Base-by-base conservation (phyloP, 1,139 yeast genomes). In the Ogataea hybrid region DNA sequence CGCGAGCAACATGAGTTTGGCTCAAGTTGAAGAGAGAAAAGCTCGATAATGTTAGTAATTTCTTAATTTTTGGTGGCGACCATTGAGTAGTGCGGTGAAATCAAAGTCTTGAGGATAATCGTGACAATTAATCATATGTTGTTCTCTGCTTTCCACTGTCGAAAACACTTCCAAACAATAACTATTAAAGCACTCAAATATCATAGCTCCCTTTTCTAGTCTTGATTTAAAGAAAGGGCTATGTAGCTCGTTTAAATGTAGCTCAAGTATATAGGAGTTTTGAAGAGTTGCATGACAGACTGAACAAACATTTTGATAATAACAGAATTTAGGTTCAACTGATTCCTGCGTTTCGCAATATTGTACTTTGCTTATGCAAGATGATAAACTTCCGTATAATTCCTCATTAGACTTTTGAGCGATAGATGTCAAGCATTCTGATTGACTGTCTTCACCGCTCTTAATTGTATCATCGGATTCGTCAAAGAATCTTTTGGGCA, bases 181-280 rank as follows among this genome's bases (percentile, higher is more conserved):
- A 4, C 47, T 46, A 16, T 58, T 66, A 37, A 73, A 68, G 48
- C 84, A 79, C 31, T 56, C 58, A 43, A 62, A 73, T 3, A 68
- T 65, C 25, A 62, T 63, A 9, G 62, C 68, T 0, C 77, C 78
- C 15, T 57, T 53, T 31, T 71, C 73, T 37, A 57, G 54, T 32
- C 56, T 52, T 2, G 69, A 61, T 18, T 52, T 54, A n/a, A 61
- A 54, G 35, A 78, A 68, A 2, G 81, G 78, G 52, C 77, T 73
- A 51, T 79, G 84, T 40, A 64, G 63, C 48, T 79, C 84, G 25
- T 69, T 68, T 4, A 77, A 65, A 51, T 79, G 85, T 15, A 77
- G 50, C 5, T 68, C 65, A 21, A 79, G 57, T 8, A 70, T 51
- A 21, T 44, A 50, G 14, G 65, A 59, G 11, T 64, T 62, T 0